Evolutionary conservation across 1,139 yeast genomes (phyloP).

Genomic region (Diutina sp.): DNA sequence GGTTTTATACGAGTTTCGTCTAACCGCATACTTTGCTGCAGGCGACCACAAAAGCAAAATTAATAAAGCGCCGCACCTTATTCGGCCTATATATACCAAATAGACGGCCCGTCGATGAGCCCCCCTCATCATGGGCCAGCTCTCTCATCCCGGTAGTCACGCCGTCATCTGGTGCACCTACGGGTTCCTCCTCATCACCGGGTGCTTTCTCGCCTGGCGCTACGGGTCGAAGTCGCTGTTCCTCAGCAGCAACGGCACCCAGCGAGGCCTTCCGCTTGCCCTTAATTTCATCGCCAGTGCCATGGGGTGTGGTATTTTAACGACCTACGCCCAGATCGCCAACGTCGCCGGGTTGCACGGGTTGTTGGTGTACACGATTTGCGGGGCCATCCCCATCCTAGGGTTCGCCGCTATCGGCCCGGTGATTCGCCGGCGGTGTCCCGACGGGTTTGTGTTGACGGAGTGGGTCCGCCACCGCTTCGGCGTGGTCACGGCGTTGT

Average conservation of each 20-base stretch:
- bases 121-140: background rate
- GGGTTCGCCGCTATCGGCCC: conserved; percentile 80
- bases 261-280: conserved; percentile 68
- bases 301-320: conserved; percentile 81
- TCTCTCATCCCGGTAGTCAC: conserved; percentile 26
- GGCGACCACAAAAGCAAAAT: background rate
- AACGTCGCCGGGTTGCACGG: conserved; percentile 84
- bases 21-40: background rate
- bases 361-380: conserved; percentile 64
- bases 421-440: conserved; percentile 61
- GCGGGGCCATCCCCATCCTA: conserved; percentile 76
- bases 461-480: conserved; percentile 85
- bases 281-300: conserved; percentile 66
- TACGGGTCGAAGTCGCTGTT: conserved; percentile 40
- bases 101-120: background rate
- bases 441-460: conserved; percentile 86
- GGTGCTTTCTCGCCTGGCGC: conserved; percentile 43
- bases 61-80: background rate
- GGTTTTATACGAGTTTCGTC: background rate
- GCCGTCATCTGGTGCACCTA: conserved; percentile 72
- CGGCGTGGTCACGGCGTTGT: conserved; percentile 61
- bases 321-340: conserved; percentile 81
- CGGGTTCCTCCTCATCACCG: conserved; percentile 49
- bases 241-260: conserved; percentile 69
- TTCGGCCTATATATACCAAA: background rate